Percentiles rank a stretch among this genome's conserved stretches.
These are phyloP conservation scores for Hanseniaspora pseudoguilliermondii DNA, from an alignment of 805 yeast genomes.

Conservation along the genomic window DNA sequence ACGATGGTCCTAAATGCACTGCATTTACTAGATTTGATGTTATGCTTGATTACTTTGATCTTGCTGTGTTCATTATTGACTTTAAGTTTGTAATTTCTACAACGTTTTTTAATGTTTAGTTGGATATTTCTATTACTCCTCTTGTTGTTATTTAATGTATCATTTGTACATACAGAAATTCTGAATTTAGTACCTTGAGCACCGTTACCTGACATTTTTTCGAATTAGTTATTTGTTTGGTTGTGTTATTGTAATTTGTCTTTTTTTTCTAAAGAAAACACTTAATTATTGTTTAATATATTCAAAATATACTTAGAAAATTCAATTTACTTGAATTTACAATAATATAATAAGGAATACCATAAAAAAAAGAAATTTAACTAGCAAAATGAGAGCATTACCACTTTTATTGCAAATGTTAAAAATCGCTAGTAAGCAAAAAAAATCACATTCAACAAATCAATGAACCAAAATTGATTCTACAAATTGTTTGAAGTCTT, in stretches of 20 bases:
- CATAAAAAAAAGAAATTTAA: too few relatives aligned
- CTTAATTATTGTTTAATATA: too few relatives aligned
- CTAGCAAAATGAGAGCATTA: background rate
- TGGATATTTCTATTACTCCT: background rate
- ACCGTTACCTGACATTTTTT: conserved; percentile 77
- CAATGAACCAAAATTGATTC: too few relatives aligned
- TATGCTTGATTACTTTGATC: background rate
- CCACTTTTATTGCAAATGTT: background rate
- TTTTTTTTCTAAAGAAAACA: too few relatives aligned
- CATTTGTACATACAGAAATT: conserved; percentile 74
- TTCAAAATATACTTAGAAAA: background rate
- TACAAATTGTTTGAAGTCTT: too few relatives aligned
- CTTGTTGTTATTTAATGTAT: background rate
- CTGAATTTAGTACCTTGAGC: conserved; percentile 99
- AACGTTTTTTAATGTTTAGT: background rate
- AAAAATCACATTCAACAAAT: too few relatives aligned
- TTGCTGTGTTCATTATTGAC: background rate
- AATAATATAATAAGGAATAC: background rate
- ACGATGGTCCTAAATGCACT: background rate
- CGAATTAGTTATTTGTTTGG: conserved; percentile 19
- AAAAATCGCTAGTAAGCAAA: background rate
- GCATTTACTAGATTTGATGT: background rate
- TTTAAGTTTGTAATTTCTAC: background rate
- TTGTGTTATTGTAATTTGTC: background rate
- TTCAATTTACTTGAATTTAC: background rate